phyloP scores from a whole-genome alignment of 768 basidiomycete species.

The Pleurotus tuoliensis region DNA sequence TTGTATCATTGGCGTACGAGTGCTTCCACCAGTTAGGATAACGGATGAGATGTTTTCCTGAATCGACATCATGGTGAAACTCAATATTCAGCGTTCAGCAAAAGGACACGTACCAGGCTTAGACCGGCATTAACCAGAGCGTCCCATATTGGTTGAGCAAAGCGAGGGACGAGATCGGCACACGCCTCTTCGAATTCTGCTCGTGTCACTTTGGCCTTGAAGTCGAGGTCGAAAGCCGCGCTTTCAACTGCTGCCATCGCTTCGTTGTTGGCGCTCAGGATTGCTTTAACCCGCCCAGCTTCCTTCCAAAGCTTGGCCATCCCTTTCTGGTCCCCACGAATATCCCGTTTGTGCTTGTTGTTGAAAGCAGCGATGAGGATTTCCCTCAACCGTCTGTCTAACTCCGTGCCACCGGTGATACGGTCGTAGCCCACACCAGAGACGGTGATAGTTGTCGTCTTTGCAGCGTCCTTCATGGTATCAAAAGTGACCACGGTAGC shows the following conservation, averaged over 20 bases:
- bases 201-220: constrained; percentile 73
- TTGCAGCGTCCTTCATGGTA: constrained; percentile 43
- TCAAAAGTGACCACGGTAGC: constrained; percentile 76
- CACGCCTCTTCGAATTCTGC: constrained; percentile 76
- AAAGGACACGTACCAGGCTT: constrained; percentile 47
- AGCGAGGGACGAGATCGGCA: constrained; percentile 58
- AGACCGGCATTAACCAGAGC: constrained; percentile 67
- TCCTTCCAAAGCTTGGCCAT: constrained; percentile 97
- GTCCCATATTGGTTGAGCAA: constrained; percentile 69
- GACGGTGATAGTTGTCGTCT: constrained; percentile 70
- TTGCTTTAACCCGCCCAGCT: constrained; percentile 83
- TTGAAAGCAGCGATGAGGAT: constrained; percentile 76
- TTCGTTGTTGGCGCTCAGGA: constrained; percentile 90
- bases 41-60: constrained; percentile 84
- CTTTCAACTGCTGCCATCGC: constrained; percentile 81
- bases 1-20: constrained; percentile 91
- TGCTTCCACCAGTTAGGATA: constrained; percentile 88
- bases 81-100: background rate
- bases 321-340: constrained; percentile 71
- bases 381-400: constrained; percentile 81
- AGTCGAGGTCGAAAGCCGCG: constrained; percentile 87
- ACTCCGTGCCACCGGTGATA: constrained; percentile 71
- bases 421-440: constrained; percentile 83
- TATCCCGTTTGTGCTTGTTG: constrained; percentile 60
- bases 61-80: constrained; percentile 4